These are phyloP conservation scores for Eucalyptus marginata DNA, from an alignment of 345 rosid species.

Conservation along the genomic window DNA sequence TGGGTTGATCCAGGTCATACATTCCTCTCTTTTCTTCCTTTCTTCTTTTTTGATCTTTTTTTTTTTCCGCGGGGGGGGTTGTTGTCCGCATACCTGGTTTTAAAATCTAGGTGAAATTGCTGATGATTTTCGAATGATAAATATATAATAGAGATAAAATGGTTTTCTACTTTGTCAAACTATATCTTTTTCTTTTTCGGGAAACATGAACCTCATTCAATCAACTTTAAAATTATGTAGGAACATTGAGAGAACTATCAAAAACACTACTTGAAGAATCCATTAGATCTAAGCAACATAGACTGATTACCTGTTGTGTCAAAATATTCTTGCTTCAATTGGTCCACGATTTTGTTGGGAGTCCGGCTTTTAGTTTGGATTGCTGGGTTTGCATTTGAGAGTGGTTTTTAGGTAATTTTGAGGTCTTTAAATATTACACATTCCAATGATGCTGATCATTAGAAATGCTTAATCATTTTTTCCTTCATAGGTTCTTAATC, in stretches of 20 bases:
- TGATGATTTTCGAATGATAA: neutral
- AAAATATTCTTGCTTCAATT: neutral
- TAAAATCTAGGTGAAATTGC: neutral
- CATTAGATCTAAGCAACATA: neutral
- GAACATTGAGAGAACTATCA: neutral
- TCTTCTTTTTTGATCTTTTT: too few relatives aligned
- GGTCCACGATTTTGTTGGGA: neutral
- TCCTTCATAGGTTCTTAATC: neutral
- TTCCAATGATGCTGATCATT: neutral
- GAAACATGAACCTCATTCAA: neutral
- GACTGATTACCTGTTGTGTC: neutral
- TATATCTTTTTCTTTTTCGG: neutral
- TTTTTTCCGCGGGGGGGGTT: too few relatives aligned
- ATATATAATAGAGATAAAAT: neutral
- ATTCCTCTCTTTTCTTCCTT: neutral
- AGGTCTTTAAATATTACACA: neutral
- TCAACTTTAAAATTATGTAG: neutral
- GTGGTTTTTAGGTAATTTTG: neutral
- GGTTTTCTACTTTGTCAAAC: neutral
- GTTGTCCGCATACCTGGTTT: too few relatives aligned
- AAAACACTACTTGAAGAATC: neutral
- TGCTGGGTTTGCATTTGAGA: neutral
- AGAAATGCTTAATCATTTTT: neutral
- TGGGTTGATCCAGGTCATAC: neutral
- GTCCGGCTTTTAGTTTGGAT: neutral